Base-by-base conservation (phyloP, 108 stramenopile genomes). In the Nitzschia sp. region DNA sequence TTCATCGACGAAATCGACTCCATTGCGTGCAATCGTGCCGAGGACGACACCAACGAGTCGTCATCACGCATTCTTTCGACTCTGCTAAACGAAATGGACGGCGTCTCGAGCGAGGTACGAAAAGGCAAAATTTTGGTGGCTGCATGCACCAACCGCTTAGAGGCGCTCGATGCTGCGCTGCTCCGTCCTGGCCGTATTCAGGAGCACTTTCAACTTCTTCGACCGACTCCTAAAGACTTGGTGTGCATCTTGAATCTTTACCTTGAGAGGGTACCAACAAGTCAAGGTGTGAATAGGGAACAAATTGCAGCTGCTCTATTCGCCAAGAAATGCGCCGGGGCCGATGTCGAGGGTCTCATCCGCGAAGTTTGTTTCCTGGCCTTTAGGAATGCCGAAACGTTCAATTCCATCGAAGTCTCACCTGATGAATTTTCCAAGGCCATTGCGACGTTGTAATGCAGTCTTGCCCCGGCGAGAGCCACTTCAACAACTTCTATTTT, bases 1-100 rank as follows among this genome's bases (percentile, higher is more conserved):
- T 97, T 98, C 74, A 93, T 99, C 51, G 98, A 99, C 77, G 98
- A 99, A 70, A 87, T 99, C n/a, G 98, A 99, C 64, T 81, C 98
- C 3, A 70, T 99, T 30, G 97, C 97, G 28, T 79, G 62, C 71
- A 96, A 84, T 76, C 87, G 84, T 65, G 95, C 86, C 33, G 93
- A 91, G 32, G 91, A 87, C 54, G 91, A 79, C 34, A 42, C 27
- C 15, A 66, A 45, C 17, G 79, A 80, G 62, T 72, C 77, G 26
- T 67, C 75, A 23, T 77, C 82, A 4, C 71, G 93, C 6, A 89
- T 98, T 11, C 64, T 98, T 51, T 95, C 97, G 34, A 97, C 97
- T 46, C 82, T 99, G 21, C 74, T 99, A 47, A 97, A 98, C 64
- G 97, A 98, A 75, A 96, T 99, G 96, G 99, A 99, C 72, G 99